Evolutionary conservation across 805 yeast genomes (phyloP), one percentile per base, ranked within the genome.

Genomic region (Kazachstania martiniae): DNA sequence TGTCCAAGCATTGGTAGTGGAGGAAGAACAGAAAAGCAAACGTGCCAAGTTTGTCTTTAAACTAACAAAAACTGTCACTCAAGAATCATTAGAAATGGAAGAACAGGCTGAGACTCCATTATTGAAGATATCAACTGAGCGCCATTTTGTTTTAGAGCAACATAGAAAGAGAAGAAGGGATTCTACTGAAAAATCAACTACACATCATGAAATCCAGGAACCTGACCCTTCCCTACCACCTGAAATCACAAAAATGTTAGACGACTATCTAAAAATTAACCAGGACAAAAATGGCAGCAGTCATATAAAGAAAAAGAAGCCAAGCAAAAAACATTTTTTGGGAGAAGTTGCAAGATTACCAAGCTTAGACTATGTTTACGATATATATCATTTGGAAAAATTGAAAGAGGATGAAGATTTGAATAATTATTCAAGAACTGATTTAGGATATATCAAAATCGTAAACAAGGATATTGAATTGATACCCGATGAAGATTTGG

Each of bases 361-460:
- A 10, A 38, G 49, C 31, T 61, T 69, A n/a, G 94, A 83, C 27
- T 89, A 84, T 44, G 97, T 89, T 13, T 89, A 85, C 49, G 98
- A 89, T 56, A 86, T 89, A 8, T 89, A 89, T 57, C 66, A 77
- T 60, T 62, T 80, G 31, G 79, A 75, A 37, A 63, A 61, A 53
- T 73, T 70, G 35, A 83, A 44, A 61, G 83, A 76, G 26, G 81
- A 74, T 21, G 71, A 49, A 18, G 41, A 44, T 42, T 32, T 39
- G 36, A 18, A 47, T 36, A 41, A 51, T 17, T 49, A 53, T 51
- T 51, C 56, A 22, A 45, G 47, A 38, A 40, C 44, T 18, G 49
- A 51, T 16, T 42, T 63, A 18, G 69, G 68, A 1, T 61, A 53
- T 35, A 54, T 63, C n/a, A 61, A 55, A 37, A 63, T 66, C 39